phyloP scores from a whole-genome alignment of 805 yeast species.

The Suhomyces emberorum region DNA sequence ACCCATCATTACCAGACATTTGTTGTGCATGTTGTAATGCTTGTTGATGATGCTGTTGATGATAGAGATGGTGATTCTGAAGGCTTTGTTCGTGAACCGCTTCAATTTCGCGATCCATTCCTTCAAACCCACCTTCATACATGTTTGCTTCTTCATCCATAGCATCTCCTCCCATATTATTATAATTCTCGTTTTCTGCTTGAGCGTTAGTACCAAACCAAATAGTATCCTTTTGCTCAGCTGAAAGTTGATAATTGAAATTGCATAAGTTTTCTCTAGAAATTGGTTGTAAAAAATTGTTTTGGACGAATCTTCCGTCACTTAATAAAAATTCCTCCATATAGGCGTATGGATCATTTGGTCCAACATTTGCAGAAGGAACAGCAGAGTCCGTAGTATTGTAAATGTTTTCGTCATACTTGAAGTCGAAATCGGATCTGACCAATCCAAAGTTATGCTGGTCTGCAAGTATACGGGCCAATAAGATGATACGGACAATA shows the following conservation, averaged over 20 bases:
- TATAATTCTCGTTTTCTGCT: not conserved
- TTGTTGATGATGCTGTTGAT: constrained; percentile 20
- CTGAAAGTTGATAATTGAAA: constrained; percentile 8
- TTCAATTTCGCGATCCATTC: no score
- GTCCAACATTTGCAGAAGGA: constrained; percentile 14
- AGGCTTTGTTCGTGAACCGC: constrained; percentile 7
- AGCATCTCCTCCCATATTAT: not conserved
- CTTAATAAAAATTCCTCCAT: constrained; percentile 35
- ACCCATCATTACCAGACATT: constrained; percentile 16
- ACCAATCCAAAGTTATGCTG: constrained; percentile 53
- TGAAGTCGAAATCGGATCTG: constrained; percentile 45
- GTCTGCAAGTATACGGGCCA: constrained; percentile 52
- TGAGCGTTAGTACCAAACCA: constrained; percentile 18
- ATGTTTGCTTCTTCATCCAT: constrained; percentile 26
- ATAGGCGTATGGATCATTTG: constrained; percentile 21
- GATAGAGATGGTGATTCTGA: constrained; percentile 15
- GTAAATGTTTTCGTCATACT: constrained; percentile 32
- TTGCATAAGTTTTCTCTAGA: constrained; percentile 26
- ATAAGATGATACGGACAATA: constrained; percentile 47
- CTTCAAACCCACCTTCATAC: no score
- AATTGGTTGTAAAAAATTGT: constrained; percentile 37
- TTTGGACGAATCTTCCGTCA: constrained; percentile 41
- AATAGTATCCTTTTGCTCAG: constrained; percentile 22
- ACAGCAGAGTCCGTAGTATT: constrained; percentile 22
- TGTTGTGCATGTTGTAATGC: constrained; percentile 12